Percentiles rank a stretch among this genome's conserved stretches.
Evolutionary conservation across 2,329 filamentous ascomycete species (phyloP).

Genomic region (Verticillium tricorpus): DNA sequence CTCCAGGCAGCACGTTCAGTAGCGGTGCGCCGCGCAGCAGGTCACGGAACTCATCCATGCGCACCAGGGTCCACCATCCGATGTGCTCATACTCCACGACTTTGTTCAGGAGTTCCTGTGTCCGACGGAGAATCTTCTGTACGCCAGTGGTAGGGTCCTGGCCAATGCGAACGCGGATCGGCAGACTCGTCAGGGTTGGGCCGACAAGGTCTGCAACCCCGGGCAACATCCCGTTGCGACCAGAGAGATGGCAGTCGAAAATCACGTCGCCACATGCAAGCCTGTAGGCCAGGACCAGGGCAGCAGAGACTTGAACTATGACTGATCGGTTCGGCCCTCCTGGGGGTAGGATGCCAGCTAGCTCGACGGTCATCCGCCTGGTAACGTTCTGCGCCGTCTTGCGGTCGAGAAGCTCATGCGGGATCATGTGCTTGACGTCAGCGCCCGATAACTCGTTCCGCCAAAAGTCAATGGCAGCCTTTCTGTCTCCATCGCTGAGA

Average conservation of each 20-base stretch:
- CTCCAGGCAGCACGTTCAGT: neutral
- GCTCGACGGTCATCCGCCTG: neutral
- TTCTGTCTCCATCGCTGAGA: neutral
- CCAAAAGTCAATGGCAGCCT: neutral
- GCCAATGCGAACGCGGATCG: neutral
- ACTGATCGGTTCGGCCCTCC: neutral
- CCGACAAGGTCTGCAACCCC: neutral
- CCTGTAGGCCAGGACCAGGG: neutral
- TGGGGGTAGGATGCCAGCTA: neutral
- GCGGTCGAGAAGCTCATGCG: neutral
- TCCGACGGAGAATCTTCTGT: neutral
- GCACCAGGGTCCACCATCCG: neutral
- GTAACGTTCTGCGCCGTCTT: neutral
- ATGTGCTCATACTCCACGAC: neutral
- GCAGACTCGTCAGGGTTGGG: neutral
- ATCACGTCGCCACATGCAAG: neutral
- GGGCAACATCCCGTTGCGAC: neutral
- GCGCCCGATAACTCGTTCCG: neutral
- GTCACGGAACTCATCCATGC: conserved; percentile 1
- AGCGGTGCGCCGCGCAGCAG: neutral
- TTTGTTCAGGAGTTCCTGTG: neutral
- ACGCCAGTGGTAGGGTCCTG: neutral
- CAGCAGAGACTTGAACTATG: neutral
- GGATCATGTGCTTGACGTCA: neutral
- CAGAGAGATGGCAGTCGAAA: conserved; percentile 1